phyloP scores from a whole-genome alignment of 2,329 filamentous ascomycete genomes.

The Penicillium brasilianum region DNA sequence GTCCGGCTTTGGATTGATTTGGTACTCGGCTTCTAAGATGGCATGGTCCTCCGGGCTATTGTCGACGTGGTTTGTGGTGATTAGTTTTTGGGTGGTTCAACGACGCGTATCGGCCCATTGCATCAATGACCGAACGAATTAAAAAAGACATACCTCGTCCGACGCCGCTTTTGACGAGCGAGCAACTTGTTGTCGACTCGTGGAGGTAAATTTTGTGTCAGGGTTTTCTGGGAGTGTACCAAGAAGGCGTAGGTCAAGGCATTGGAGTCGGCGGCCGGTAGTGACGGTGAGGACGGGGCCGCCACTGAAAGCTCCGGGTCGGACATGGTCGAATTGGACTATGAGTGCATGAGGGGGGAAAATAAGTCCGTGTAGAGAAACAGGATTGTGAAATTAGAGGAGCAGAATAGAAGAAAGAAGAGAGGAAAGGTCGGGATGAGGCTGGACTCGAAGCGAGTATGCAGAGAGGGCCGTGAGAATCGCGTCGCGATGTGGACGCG shows the following conservation, averaged over 20 bases:
- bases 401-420: constrained; percentile 15
- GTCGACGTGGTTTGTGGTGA: constrained; percentile 15
- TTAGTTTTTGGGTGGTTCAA: constrained; percentile 11
- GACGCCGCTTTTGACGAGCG: constrained; percentile 64
- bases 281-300: constrained; percentile 43
- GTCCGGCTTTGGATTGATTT: constrained; percentile 85
- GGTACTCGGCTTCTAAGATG: constrained; percentile 84
- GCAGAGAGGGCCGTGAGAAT: constrained; percentile 33
- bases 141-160: constrained; percentile 60
- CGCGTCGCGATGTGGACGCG: constrained; percentile 44
- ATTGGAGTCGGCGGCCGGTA: constrained; percentile 39
- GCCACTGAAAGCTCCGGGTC: constrained; percentile 39
- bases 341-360: constrained; percentile 24
- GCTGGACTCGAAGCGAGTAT: constrained; percentile 30
- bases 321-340: constrained; percentile 38
- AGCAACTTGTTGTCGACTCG: constrained; percentile 65
- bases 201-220: constrained; percentile 61
- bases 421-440: constrained; percentile 20
- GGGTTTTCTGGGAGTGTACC: constrained; percentile 63
- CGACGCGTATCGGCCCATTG: constrained; percentile 22
- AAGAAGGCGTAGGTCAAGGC: constrained; percentile 59
- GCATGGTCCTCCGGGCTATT: constrained; percentile 83
- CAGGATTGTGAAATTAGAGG: too few species aligned
- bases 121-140: neutral
- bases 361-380: constrained; percentile 3